Base-by-base conservation (phyloP, 495 filamentous ascomycete genomes). In the Tuber magnatum region DNA sequence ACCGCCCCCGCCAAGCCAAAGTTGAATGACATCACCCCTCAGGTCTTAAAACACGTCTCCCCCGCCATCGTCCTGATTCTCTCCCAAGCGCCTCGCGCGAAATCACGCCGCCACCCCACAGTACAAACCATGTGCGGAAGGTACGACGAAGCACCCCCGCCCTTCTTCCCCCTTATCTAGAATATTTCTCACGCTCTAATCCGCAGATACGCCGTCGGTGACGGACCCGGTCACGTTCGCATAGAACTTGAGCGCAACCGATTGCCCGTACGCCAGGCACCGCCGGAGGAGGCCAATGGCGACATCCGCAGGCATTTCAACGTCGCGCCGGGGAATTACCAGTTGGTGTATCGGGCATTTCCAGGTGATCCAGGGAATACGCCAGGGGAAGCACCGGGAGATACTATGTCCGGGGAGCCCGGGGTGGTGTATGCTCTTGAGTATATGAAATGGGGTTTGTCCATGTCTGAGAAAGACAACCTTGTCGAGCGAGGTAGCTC, bases 311-410 rank as follows among this genome's bases (percentile, higher is more conserved):
- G 93, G 80, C 92, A 88, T 71, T 97, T 95, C 84, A 99, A 99
- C 82, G 95, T 99, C 80, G 93, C 95, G 0, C 95, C 95, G 0
- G 92, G 94, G 2, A 92, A 92, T 80, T 85, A 93, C 81, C 94
- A 96, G 69, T 87, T 92, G 24, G 91, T 99, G 38, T 97, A 97
- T 81, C 89, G 94, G 77, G 94, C 93, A 42, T 88, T 94, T 69
- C 85, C 86, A 8, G 86, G 88, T 20, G 89, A 90, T 61, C 83
- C 83, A 72, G 89, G 89, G 35, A 84, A 85, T 1, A 81, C 73
- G 79, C 79, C 35, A 77, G 82, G 46, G 68, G 70, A 41, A 51
- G 76, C 72, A 71, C 69, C 41, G 61, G 71, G 24, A 71, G 75
- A 40, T 78, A 28, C 28, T 65, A 2, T 28, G 74, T 35, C 72